Percentiles rank a stretch among this genome's conserved stretches.
Evolutionary conservation across 176 grass and related monocot genomes (phyloP).

Genomic region (Puccinellia tenuiflora): DNA sequence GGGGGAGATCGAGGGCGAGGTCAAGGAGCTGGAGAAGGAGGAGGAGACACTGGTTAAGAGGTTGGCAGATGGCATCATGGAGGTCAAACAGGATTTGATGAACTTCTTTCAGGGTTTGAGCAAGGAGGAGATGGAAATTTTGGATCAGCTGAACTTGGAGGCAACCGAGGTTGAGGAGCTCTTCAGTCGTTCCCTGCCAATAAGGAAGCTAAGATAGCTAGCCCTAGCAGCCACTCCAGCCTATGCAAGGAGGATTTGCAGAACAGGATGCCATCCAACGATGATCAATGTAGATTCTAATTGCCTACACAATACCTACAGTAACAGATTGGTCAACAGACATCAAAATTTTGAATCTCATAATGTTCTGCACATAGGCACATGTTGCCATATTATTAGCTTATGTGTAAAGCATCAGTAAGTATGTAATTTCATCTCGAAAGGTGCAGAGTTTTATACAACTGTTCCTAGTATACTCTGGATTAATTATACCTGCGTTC

Average conservation of each 20-base stretch:
- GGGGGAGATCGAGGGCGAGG: conserved; percentile 64
- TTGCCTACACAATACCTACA: conserved; percentile 9
- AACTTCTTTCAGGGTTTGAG: conserved; percentile 76
- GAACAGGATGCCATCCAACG: conserved; percentile 10
- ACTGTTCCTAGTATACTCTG: neutral
- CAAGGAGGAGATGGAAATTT: conserved; percentile 87
- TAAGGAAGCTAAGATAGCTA: conserved; percentile 81
- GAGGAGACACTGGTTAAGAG: conserved; percentile 58
- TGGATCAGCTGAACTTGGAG: conserved; percentile 87
- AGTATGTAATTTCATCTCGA: conserved; percentile 1
- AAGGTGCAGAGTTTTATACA: neutral
- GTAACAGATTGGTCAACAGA: conserved; percentile 20
- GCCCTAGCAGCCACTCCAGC: neutral
- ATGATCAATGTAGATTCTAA: conserved; percentile 12
- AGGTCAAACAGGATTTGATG: conserved; percentile 50
- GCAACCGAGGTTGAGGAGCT: conserved; percentile 72
- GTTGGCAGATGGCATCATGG: conserved; percentile 59
- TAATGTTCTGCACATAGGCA: neutral
- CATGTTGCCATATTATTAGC: neutral
- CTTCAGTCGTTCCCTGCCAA: conserved; percentile 66
- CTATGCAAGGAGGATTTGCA: neutral
- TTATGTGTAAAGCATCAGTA: conserved; percentile 18
- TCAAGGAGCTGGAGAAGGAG: conserved; percentile 67
- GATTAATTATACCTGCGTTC: neutral
- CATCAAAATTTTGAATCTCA: conserved; percentile 21